Base-by-base conservation (phyloP, 805 yeast genomes). In the Saturnispora dispora region DNA sequence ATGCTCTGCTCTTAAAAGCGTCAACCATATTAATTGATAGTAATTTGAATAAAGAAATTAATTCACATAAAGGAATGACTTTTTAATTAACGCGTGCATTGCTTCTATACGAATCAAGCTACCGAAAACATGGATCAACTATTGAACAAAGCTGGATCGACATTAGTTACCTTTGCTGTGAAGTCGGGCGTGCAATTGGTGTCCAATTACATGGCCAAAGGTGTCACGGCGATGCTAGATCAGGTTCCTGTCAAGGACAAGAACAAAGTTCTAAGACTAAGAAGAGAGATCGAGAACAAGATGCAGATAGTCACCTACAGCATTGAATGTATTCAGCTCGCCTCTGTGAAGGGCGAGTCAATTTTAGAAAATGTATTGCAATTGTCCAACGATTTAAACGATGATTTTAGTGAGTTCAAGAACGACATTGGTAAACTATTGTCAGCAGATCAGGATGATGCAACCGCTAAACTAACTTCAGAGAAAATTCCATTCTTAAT, bases 111-210 rank as follows among this genome's bases (percentile, higher is more conserved):
- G 23, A 36, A 10, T 11, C 25, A 37, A 6, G 11, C 13, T 37
- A 20, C 23, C 41, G 13, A 37, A 10, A 22, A 3, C 18, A 72
- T 72, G 76, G 76, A 72, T 57, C 73, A 72, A 32, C 41, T 71
- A 37, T 51, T 72, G 23, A 65, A 71, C 4, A 71, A 60, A 28
- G 93, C 93, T 3, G 85, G 89, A 30, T 79, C 78, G 47, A 89
- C 85, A 57, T 86, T 87, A 1, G 85, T 85, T n/a, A 76, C 88
- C 2, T 82, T 85, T 66, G 95, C 90, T 9, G 79, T 85, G 27
- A 71, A 84, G 52, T 84, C 90, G 1, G 88, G 93, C 0, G 77
- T 85, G 32, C 80, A 88, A 2, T 57, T 85, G 20, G 93, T 90
- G 0, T 79, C 89, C 0, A 79, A 84, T 0, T 85, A 79, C 66